Evolutionary conservation across 805 yeast species (phyloP), one percentile per base, ranked within the genome.

Genomic region (Hagleromyces aurorensis): DNA sequence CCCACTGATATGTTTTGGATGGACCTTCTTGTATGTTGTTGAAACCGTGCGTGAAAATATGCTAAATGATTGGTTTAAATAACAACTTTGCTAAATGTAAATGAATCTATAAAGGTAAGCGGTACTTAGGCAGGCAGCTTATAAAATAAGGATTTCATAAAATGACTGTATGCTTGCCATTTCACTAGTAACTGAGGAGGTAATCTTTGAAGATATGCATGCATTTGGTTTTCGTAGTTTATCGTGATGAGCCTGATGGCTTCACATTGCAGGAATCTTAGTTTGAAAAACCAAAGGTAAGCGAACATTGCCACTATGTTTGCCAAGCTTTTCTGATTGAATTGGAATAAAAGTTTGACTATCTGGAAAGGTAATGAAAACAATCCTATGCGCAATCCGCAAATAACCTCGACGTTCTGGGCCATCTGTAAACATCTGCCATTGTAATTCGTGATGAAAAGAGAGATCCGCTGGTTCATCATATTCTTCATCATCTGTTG

Each of bases 201-300:
- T n/a, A 67, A 39, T 15, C 49, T 38, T 39, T 47, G 50, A 11
- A 68, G 28, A n/a, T 58, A 27, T 23, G 49, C 57, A 34, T 61
- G 66, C 12, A 67, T 46, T 37, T 55, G 60, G 32, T 51, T 43
- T 34, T 75, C 70, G 41, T 67, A 65, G 30, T 66, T 67, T 9
- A 57, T 55, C 25, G 75, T 52, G 6, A 76, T 53, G 6, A 57
- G 43, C 46, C 76, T 67, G 31, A 79, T 73, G 37, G 69, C 66
- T 29, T 65, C 64, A 25, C 72, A 72, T 44, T 72, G 73, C 45
- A 67, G 67, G 44, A 57, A 78, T 51, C 86, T 67, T 33, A 75
- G 48, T 55, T 75, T 76, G 55, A 75, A 60, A 54, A 79, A 79
- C 13, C 66, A 50, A 12, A 69, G 44, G 44, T 73, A 75, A 13